Conservation (phyloP, 192 early-diverging fungal genomes). For the Phlyctochytrium bullatum region DNA sequence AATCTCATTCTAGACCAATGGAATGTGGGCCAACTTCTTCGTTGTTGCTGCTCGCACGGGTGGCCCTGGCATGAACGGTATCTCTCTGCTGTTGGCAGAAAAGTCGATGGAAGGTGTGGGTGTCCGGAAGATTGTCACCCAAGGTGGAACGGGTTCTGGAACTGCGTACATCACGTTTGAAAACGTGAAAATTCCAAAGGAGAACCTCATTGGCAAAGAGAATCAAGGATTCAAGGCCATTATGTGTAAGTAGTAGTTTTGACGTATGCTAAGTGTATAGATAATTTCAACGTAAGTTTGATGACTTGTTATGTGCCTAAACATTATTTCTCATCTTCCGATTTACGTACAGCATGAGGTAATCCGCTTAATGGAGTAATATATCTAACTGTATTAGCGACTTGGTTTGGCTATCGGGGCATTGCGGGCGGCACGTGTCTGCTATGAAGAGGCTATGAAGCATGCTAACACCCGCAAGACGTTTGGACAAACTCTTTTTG, state of each 20-base stretch:
- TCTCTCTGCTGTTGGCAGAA: slow-evolving; percentile 67
- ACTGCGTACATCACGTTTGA: slow-evolving; percentile 70
- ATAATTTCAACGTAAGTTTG: slow-evolving; percentile 23
- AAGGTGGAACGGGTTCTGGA: slow-evolving; percentile 71
- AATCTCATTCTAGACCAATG: slow-evolving; percentile 46
- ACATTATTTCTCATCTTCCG: neutral
- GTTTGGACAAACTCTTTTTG: neutral
- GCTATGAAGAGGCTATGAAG: slow-evolving; percentile 34
- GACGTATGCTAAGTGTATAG: neutral
- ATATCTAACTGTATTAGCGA: slow-evolving; percentile 54
- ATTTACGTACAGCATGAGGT: neutral
- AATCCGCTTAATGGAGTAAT: neutral
- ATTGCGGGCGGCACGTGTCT: slow-evolving; percentile 74
- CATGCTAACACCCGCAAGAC: slow-evolving; percentile 9
- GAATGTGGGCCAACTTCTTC: slow-evolving; percentile 75
- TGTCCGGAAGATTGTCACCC: slow-evolving; percentile 69
- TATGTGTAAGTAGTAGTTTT: slow-evolving; percentile 42
- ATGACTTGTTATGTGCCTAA: no score
- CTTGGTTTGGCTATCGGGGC: slow-evolving; percentile 65
- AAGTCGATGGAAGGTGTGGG: slow-evolving; percentile 58
- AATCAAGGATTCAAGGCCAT: slow-evolving; percentile 75
- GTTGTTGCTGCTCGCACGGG: slow-evolving; percentile 72
- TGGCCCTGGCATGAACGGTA: slow-evolving; percentile 65
- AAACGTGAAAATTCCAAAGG: slow-evolving; percentile 70
- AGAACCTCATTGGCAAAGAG: slow-evolving; percentile 71